These are phyloP conservation scores for Phoenix dactylifera DNA, from an alignment of 176 grass and related monocot species.

Conservation along the genomic window DNA sequence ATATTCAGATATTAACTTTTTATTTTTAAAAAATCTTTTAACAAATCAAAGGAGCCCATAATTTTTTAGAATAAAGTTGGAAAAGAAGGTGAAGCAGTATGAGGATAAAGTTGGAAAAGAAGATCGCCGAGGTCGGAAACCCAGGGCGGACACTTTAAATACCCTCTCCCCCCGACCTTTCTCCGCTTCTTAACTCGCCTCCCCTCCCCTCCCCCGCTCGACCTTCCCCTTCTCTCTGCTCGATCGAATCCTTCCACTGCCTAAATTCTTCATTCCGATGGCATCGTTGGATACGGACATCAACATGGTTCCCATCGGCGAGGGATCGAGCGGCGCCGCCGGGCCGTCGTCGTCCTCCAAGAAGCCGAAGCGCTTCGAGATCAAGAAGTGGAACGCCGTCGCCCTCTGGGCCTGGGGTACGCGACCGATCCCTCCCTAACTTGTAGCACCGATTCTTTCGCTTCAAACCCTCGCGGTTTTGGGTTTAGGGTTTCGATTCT, in stretches of 20 bases:
- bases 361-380: constrained; percentile 86
- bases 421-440: not conserved
- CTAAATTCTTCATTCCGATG: constrained; percentile 21
- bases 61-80: no score
- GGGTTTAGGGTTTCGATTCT: constrained; percentile 3
- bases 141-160: no score
- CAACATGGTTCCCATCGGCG: constrained; percentile 41
- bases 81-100: no score
- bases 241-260: not conserved
- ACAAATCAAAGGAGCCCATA: no score
- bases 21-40: no score
- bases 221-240: constrained; percentile 8
- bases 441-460: not conserved
- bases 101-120: no score
- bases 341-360: constrained; percentile 30
- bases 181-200: not conserved
- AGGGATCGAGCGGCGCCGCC: constrained; percentile 29
- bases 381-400: constrained; percentile 99
- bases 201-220: not conserved
- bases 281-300: constrained; percentile 80
- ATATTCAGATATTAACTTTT: no score
- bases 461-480: not conserved
- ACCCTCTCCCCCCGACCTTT: no score
- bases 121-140: no score
- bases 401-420: constrained; percentile 98